phyloP scores from a whole-genome alignment of 345 rosid genomes.

The Litchi chinensis region DNA sequence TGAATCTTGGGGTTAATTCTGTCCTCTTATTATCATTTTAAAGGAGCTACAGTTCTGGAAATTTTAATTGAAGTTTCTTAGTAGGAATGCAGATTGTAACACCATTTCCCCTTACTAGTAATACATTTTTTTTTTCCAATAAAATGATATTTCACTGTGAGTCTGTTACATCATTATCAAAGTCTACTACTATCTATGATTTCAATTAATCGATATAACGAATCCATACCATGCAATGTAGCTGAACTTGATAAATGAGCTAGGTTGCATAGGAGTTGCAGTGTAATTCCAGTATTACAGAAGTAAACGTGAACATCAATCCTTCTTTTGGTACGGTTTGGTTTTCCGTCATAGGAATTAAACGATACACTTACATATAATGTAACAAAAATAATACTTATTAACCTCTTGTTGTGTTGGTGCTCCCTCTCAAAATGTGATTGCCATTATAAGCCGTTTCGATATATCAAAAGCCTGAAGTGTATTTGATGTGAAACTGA shows the following conservation, averaged over 20 bases:
- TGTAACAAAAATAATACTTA: background rate
- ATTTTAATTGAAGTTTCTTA: background rate
- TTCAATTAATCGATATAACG: too few relatives aligned
- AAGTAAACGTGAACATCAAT: too few relatives aligned
- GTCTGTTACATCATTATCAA: background rate
- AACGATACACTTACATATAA: background rate
- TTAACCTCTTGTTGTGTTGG: background rate
- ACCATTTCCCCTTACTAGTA: background rate
- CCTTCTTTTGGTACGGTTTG: too few relatives aligned
- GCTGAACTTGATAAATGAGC: background rate
- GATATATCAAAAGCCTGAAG: too few relatives aligned
- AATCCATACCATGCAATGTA: background rate
- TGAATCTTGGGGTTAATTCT: background rate
- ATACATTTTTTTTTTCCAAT: background rate
- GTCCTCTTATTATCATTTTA: background rate
- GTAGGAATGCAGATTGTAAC: background rate
- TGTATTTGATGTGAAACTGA: too few relatives aligned
- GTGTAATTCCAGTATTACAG: background rate
- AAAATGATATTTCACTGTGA: constrained; percentile 2
- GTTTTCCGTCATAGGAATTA: too few relatives aligned
- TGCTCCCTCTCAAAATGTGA: background rate
- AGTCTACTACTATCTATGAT: background rate
- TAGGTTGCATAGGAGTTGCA: background rate
- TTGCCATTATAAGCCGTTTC: background rate
- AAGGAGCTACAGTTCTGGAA: background rate